Percentiles rank a stretch among this genome's conserved stretches.
Conservation (phyloP, 225 moss, liverwort and hornwort species). For the Pseudisothecium myosuroides region DNA sequence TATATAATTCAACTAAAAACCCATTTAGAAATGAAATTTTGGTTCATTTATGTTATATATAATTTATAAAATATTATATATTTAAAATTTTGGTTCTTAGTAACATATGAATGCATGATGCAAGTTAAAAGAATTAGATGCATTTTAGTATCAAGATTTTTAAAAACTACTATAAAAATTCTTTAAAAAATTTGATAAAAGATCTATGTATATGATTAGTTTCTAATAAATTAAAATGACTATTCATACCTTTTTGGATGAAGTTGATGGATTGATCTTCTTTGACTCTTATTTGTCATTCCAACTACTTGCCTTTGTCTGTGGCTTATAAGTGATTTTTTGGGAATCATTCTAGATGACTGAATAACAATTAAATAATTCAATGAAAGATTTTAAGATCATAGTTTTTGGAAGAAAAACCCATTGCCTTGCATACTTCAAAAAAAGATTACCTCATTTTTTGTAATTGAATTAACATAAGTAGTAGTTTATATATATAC, state of each 20-base stretch:
- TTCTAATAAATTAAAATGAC: too few species aligned
- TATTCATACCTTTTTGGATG: background rate
- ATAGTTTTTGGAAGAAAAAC: too few species aligned
- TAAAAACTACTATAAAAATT: background rate
- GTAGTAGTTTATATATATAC: too few species aligned
- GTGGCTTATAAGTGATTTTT: background rate
- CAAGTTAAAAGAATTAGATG: background rate
- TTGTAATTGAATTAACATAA: too few species aligned
- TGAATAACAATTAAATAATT: background rate
- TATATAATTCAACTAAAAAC: background rate
- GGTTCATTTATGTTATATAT: background rate
- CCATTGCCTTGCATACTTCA: background rate
- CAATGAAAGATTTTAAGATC: background rate
- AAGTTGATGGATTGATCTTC: background rate
- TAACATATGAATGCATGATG: background rate
- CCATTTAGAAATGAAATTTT: background rate
- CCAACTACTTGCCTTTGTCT: conserved; percentile 23
- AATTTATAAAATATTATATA: background rate
- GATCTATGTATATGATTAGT: too few species aligned
- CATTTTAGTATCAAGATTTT: too few species aligned
- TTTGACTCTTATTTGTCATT: conserved; percentile 14
- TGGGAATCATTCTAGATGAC: background rate
- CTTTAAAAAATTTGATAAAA: background rate
- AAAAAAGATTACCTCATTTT: background rate
- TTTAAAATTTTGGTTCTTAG: background rate